Base-by-base conservation (phyloP, 2,329 filamentous ascomycete species). In the Allantophomopsis lycopodina region DNA sequence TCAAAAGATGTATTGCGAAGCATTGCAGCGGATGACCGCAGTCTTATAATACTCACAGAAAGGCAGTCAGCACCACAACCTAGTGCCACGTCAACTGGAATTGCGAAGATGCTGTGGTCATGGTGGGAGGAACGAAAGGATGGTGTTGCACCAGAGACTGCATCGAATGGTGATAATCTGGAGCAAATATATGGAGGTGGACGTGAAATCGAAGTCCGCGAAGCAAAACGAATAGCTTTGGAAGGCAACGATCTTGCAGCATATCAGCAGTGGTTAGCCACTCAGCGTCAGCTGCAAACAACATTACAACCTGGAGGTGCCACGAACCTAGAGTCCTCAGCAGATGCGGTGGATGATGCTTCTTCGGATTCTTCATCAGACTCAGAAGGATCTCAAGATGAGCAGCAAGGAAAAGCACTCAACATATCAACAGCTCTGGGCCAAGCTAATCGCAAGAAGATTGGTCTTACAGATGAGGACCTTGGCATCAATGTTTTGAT, bases 181-280 rank as follows among this genome's bases (percentile, higher is more conserved):
- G 75, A 87, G 46, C 71, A 81, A 48, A 73, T 84, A 12, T 71
- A 79, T 46, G 76, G 74, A 18, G 72, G 71, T 34, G 78, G 78
- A 14, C 69, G 71, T 43, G 66, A 76, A 42, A 55, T 88, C 13
- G 64, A 75, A 41, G 60, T 86, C 35, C 64, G 60, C 7, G 69
- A 83, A 42, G 68, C 76, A 5, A 68, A 73, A 50, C 71, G 76
- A 38, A 68, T 77, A 37, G 69, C 79, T 2, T 63, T 94, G 1
- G 77, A 83, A 53, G 77, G 80, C 1, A 77, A 81, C 32, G 89
- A 96, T 50, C 68, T 91, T 11, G 63, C 71, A 12, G 63, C 87
- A 2, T 96, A 98, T 54, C 87, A 96, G 52, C 87, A 95, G 54
- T 95, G 87, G 69, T 70, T 94, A 8, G 86, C 87, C 1, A 87